A percentile compares a stretch with the other conserved stretches of the same genome.
These are phyloP conservation scores for Sphaceloma murrayae DNA, from an alignment of 2,329 filamentous ascomycete species.

Conservation along the genomic window DNA sequence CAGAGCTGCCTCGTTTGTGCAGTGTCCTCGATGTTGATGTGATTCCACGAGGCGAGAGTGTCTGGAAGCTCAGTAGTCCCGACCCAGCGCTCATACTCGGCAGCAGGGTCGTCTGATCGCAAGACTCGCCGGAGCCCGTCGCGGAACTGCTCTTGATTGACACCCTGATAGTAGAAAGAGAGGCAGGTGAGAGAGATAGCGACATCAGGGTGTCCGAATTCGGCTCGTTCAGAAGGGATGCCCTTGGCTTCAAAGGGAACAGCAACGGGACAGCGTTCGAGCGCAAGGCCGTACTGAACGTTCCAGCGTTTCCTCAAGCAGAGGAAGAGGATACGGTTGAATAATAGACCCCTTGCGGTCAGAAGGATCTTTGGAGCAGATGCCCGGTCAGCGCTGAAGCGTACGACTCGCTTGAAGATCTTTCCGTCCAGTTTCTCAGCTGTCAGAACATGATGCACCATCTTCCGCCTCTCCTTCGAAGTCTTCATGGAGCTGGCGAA, in stretches of 20 bases:
- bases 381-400: background rate
- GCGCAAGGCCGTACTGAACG: conserved; percentile 47
- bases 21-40: conserved; percentile 52
- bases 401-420: conserved; percentile 1
- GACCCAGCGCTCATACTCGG: conserved; percentile 38
- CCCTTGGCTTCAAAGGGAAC: conserved; percentile 62
- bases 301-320: conserved; percentile 56
- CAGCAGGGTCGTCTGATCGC: conserved; percentile 44
- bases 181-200: conserved; percentile 56
- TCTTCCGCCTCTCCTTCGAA: conserved; percentile 15
- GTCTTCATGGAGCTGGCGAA: too few species aligned
- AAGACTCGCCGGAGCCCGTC: conserved; percentile 40
- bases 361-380: conserved; percentile 32
- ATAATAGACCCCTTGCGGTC: conserved; percentile 54
- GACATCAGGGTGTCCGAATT: conserved; percentile 61
- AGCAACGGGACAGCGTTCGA: conserved; percentile 48
- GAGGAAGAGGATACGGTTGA: conserved; percentile 50
- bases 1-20: conserved; percentile 45
- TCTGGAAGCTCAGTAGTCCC: conserved; percentile 5
- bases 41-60: conserved; percentile 15
- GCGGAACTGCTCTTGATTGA: conserved; percentile 40
- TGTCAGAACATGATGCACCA: conserved; percentile 14
- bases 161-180: conserved; percentile 56
- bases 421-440: background rate
- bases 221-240: conserved; percentile 50